Base-by-base conservation (phyloP, 2,329 filamentous ascomycete genomes). In the Pseudopyrenochaeta lycopersici region DNA sequence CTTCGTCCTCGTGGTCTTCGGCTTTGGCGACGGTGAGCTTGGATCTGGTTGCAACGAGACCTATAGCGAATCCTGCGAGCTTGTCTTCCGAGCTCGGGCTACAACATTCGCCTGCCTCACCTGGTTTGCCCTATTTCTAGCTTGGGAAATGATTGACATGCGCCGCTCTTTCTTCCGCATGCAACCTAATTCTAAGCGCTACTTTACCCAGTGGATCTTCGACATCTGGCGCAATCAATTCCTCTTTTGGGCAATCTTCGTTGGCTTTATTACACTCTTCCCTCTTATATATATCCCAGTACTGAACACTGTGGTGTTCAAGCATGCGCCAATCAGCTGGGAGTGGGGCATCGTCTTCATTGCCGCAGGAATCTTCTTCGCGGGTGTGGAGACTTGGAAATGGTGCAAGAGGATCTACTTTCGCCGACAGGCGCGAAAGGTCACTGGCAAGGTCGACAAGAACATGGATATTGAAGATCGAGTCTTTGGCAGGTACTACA, bases 141-240 rank as follows among this genome's bases (percentile, higher is more conserved):
- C 90, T 0, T 92, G 90, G 90, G 89, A 92, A 73, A 89, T 91
- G 83, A 82, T 91, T 54, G 83, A 90, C 66, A 84, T 89, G 76
- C 86, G 89, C 18, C 85, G 88, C 38, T 88, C 85, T 7, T 90
- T 92, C 79, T 92, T 92, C 83, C 82, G 84, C 64, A 90, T 91
- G 85, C 84, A 90, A 66, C 86, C 88, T 0, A 78, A 80, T 14
- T 84, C 82, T 18, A 85, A 83, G 65, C 78, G 53, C 33, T 60
- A 60, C 40, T 62, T 62, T 18, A 72, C 70, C 0, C 85, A 89
- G 65, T 91, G 88, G 87, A 82, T 86, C 64, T 64, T 81, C 52
- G 87, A 90, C 63, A 80, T 91, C 45, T 90, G 88, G 88, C 79
- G 84, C 58, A 92, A 92, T 78, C 80, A 87, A 73, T 90, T 92